Evolutionary conservation across 208 protist genomes (phyloP), one percentile per base, ranked within the genome.

Genomic region (Herpetomonas samuelpessoai): DNA sequence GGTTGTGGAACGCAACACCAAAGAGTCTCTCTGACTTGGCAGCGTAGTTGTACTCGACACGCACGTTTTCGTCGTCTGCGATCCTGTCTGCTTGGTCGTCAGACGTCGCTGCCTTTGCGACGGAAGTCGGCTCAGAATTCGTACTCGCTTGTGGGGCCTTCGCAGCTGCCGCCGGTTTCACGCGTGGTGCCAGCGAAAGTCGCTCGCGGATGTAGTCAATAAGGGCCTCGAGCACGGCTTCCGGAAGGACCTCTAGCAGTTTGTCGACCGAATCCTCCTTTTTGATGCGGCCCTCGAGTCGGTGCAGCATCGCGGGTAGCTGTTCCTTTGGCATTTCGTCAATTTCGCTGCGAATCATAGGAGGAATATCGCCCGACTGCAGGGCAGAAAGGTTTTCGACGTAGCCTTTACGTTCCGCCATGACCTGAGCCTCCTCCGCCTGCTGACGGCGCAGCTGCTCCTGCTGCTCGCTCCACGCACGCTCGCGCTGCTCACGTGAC

Each of bases 1-100:
- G 85, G 67, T 96, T 96, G 52, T 92, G 79, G 62, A 96, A 86
- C 12, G 76, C 71, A 14, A 96, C 79, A 3, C 91, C 91, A 54
- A 96, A 91, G 1, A 96, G 65, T 48, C 71, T 58, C 66, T 93
- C 79, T 16, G 81, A 75, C 58, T 86, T 81, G 58, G 86, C 90
- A 19, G 84, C 76, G 62, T 75, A 79, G 62, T 94, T 91, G 65
- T 91, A 96, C 49, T 93, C 85, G n/a, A 79, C 53, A 31, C 55
- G 44, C 0, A 47, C 53, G n/a, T 44, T 56, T 50, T 69, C 59
- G 10, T 39, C 61, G 28, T 61, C 64, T 6, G 26, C 51, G n/a
- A 62, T 18, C 25, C 44, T 26, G 24, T 18, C 54, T 24, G 0
- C 26, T 9, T 46, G 50, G 41, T n/a, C 19, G 44, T 22, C 19